phyloP scores from a whole-genome alignment of 169 alveolate genomes.

The Plasmodium malariae region DNA sequence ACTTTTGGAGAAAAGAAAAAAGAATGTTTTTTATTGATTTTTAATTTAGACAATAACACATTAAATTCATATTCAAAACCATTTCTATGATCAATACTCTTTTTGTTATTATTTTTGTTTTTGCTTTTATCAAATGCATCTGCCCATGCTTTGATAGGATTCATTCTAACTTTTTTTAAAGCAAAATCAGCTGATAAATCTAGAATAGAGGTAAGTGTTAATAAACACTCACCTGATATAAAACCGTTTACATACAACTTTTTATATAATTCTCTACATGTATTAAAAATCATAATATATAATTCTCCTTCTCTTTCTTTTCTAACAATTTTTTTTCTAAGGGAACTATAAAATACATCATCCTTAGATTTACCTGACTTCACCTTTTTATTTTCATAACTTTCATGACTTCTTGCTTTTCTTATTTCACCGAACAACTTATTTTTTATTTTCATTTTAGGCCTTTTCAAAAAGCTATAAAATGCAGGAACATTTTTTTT shows the following conservation, averaged over 20 bases:
- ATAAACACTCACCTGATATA: slow-evolving; percentile 87
- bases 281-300: slow-evolving; percentile 89
- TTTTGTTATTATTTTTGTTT: slow-evolving; percentile 32
- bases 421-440: slow-evolving; percentile 50
- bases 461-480: slow-evolving; percentile 59
- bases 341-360: slow-evolving; percentile 35
- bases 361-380: slow-evolving; percentile 15
- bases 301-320: slow-evolving; percentile 88
- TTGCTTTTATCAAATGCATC: slow-evolving; percentile 75
- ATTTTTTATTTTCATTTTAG: slow-evolving; percentile 31
- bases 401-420: slow-evolving; percentile 76
- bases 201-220: slow-evolving; percentile 81
- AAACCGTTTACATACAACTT: slow-evolving; percentile 83
- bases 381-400: slow-evolving; percentile 30
- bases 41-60: slow-evolving; percentile 55
- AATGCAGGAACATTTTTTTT: slow-evolving; percentile 50
- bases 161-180: slow-evolving; percentile 84
- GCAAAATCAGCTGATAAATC: slow-evolving; percentile 88
- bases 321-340: slow-evolving; percentile 75
- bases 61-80: slow-evolving; percentile 76
- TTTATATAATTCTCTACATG: slow-evolving; percentile 87
- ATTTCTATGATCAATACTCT: slow-evolving; percentile 51
- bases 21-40: slow-evolving; percentile 25
- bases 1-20: slow-evolving; percentile 61
- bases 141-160: slow-evolving; percentile 86